phyloP scores from a whole-genome alignment of 176 grass and related monocot genomes.

The Eremochloa ophiuroides region DNA sequence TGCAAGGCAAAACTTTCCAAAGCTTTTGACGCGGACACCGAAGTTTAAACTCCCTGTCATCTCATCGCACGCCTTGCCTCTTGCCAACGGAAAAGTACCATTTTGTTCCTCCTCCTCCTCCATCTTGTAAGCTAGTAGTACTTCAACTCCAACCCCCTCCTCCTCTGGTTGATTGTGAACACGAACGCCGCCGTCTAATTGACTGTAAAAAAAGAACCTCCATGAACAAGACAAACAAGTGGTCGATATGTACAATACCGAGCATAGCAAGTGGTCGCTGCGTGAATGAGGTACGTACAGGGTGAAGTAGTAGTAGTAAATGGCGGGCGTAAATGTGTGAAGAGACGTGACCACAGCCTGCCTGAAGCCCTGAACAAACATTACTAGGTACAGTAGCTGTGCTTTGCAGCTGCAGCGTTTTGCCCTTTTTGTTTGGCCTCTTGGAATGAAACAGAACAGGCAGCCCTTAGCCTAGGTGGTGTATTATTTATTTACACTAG shows the following conservation, averaged over 20 bases:
- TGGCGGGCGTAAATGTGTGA: slow-evolving; percentile 33
- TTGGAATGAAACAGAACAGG: not conserved
- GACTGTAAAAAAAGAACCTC: not conserved
- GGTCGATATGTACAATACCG: no score
- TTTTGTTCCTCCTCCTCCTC: not conserved
- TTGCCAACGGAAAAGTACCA: slow-evolving; percentile 30
- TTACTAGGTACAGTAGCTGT: not conserved
- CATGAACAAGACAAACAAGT: no score
- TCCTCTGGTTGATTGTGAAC: not conserved
- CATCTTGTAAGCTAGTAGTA: no score
- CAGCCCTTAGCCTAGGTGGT: not conserved
- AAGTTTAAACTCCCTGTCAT: slow-evolving; percentile 20
- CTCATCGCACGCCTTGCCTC: not conserved
- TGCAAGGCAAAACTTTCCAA: slow-evolving; percentile 10
- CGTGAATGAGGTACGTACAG: not conserved
- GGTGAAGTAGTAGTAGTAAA: slow-evolving; percentile 4
- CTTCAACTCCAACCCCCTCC: no score
- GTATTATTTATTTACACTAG: not conserved
- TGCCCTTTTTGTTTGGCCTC: not conserved
- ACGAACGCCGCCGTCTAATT: not conserved
- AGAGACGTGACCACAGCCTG: slow-evolving; percentile 20
- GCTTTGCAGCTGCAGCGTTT: not conserved
- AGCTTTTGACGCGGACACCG: slow-evolving; percentile 34
- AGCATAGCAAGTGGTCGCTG: not conserved
- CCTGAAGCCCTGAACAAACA: not conserved